Base-by-base conservation (phyloP, 139 green algal genomes). In the Chlorella vulgaris region DNA sequence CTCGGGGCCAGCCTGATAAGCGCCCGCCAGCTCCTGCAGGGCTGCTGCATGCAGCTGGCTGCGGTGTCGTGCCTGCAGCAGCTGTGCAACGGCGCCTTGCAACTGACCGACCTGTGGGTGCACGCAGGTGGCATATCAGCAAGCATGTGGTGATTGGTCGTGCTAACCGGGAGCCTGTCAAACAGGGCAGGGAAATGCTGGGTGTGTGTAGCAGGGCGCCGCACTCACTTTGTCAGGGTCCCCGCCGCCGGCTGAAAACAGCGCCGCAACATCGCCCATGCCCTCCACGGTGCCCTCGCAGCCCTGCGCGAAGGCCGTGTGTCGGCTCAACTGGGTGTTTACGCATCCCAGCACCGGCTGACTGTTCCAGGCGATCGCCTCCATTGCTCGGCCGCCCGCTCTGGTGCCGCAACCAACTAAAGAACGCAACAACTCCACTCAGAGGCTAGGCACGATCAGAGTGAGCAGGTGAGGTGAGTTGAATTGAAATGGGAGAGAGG, bases 101-200 rank as follows among this genome's bases (percentile, higher is more conserved):
- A 85, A 47, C 73, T 77, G 10, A 36, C 43, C 33, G 36, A 83
- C 29, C 76, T 81, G 76, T 61, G n/a, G 40, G 18, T 40, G 35
- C 39, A 39, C 33, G 63, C 28, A 15, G 7, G 63, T 24, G 7
- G 21, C 24, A 42, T 18, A 38, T 38, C 31, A 31, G 4, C 21
- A 42, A 31, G 10, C 29, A 36, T 28, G n/a, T n/a, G n/a, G n/a
- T n/a, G n/a, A n/a, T n/a, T n/a, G n/a, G n/a, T n/a, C n/a, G n/a
- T n/a, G n/a, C n/a, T n/a, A n/a, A n/a, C n/a, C n/a, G n/a, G n/a
- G n/a, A n/a, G n/a, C n/a, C n/a, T n/a, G n/a, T n/a, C n/a, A n/a
- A n/a, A n/a, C n/a, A n/a, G n/a, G n/a, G n/a, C n/a, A n/a, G n/a
- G n/a, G n/a, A n/a, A n/a, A n/a, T n/a, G n/a, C n/a, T n/a, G n/a